Conservation (phyloP, 2,329 filamentous ascomycete genomes). For the Fusarium metavorans region DNA sequence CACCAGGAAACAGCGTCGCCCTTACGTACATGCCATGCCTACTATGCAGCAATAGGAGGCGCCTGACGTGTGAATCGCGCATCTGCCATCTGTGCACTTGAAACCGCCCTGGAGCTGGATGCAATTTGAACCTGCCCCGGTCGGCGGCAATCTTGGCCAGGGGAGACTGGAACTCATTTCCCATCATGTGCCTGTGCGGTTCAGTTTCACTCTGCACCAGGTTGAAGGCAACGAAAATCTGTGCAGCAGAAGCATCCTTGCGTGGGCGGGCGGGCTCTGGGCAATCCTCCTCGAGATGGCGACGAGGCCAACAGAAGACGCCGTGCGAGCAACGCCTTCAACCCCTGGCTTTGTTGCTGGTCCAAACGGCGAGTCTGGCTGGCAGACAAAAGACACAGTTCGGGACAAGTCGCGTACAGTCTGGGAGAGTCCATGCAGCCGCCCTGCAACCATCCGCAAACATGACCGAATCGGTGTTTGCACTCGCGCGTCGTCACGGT, state of each 20-base stretch:
- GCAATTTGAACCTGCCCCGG: slow-evolving; percentile 3
- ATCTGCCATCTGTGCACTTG: slow-evolving; percentile 9
- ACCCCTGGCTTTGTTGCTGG: neutral
- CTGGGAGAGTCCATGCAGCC: neutral
- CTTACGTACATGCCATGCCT: neutral
- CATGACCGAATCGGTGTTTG: neutral
- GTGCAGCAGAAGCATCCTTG: neutral
- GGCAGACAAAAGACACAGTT: neutral
- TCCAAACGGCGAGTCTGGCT: neutral
- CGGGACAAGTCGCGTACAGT: slow-evolving; percentile 1
- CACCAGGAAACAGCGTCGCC: neutral
- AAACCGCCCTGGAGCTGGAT: slow-evolving; percentile 3
- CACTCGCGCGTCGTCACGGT: neutral
- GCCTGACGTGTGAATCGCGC: neutral
- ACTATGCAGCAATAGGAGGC: neutral
- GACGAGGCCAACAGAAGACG: neutral
- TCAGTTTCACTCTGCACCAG: slow-evolving; percentile 4
- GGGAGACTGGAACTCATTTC: slow-evolving; percentile 5
- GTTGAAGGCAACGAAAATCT: neutral
- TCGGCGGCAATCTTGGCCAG: neutral
- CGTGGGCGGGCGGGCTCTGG: neutral
- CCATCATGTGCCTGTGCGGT: slow-evolving; percentile 8
- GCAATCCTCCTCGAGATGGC: neutral
- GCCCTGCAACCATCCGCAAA: neutral
- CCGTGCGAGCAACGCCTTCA: neutral